Base-by-base conservation (phyloP, 768 basidiomycete species). In the Mycena vitilis region DNA sequence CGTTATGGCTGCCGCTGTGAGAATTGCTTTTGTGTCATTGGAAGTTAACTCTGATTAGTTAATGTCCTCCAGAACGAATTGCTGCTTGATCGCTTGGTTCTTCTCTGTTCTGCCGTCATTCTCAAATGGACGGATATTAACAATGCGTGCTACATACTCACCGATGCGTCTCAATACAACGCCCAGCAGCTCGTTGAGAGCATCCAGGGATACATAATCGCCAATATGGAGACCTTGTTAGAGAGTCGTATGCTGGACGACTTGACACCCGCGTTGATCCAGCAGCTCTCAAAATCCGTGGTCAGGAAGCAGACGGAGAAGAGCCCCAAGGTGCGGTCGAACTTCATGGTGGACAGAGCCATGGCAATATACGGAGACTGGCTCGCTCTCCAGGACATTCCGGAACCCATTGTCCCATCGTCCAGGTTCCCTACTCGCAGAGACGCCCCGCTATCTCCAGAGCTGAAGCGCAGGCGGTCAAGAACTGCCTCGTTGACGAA, bases 191-290 rank as follows among this genome's bases (percentile, higher is more conserved):
- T 99, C 49, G 85, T 89, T 23, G 84, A 87, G 38, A 86, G 90
- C 65, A 80, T 98, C 42, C 88, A 95, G 77, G 87, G 83, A 30
- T 98, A 95, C 78, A 91, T 98, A 73, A 81, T 88, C 2, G 87
- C 88, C 65, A 96, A 95, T 75, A 83, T 97, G 82, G 98, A 99
- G 78, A 89, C 90, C 0, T 85, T 98, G 57, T 86, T 99, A 22
- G 95, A 98, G 75, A 84, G 83, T 40, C 86, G 87, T 20, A 86
- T 96, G 73, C 86, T 99, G 25, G 93, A 96, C 65, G 91, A 91
- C 59, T 84, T 97, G 44, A 84, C 90, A 2, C 75, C 82, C 20
- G 84, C 85, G 40, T 85, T 95, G 23, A 79, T 97, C 70, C 86
- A 87, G 58, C 87, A 91, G 70, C 85, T 99, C 9, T 83, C 91